These are phyloP conservation scores for Dipodascus albidus DNA, from an alignment of 805 yeast species.

Conservation along the genomic window DNA sequence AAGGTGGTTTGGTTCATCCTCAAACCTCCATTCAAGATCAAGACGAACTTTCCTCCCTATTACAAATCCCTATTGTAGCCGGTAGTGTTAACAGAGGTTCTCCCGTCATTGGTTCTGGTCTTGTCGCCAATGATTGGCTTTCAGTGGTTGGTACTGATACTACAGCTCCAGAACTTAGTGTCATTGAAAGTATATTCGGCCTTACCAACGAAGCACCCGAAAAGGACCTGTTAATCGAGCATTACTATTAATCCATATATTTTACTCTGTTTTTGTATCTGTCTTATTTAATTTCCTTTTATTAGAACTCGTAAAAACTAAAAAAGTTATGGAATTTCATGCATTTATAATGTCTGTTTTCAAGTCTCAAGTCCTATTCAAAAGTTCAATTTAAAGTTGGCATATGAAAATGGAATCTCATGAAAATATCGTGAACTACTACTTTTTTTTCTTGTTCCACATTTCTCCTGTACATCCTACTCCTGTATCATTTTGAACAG, in stretches of 20 bases:
- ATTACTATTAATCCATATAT: slow-evolving; percentile 21
- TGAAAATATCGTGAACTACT: background rate
- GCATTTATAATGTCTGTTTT: background rate
- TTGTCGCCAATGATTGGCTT: slow-evolving; percentile 97
- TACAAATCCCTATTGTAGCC: slow-evolving; percentile 96
- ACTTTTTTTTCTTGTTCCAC: background rate
- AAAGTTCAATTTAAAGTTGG: background rate
- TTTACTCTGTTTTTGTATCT: background rate
- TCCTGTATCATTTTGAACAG: background rate
- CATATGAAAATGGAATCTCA: background rate
- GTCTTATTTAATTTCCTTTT: background rate
- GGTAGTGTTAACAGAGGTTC: slow-evolving; percentile 99
- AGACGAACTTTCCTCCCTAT: slow-evolving; percentile 88
- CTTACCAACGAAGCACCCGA: slow-evolving; percentile 29
- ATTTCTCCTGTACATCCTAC: background rate
- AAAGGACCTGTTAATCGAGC: slow-evolving; percentile 29
- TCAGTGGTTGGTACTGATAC: slow-evolving; percentile 96
- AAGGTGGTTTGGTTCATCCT: slow-evolving; percentile 98
- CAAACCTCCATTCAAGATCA: slow-evolving; percentile 96
- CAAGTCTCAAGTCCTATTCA: background rate
- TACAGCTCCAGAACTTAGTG: slow-evolving; percentile 96
- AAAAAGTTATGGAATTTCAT: background rate
- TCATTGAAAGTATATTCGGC: slow-evolving; percentile 83
- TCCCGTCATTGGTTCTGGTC: slow-evolving; percentile 95
- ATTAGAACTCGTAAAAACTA: background rate